Percentiles rank a stretch among this genome's conserved stretches.
Evolutionary conservation across 1,284 basidiomycete genomes (phyloP).

Genomic region (Malassezia obtusa): DNA sequence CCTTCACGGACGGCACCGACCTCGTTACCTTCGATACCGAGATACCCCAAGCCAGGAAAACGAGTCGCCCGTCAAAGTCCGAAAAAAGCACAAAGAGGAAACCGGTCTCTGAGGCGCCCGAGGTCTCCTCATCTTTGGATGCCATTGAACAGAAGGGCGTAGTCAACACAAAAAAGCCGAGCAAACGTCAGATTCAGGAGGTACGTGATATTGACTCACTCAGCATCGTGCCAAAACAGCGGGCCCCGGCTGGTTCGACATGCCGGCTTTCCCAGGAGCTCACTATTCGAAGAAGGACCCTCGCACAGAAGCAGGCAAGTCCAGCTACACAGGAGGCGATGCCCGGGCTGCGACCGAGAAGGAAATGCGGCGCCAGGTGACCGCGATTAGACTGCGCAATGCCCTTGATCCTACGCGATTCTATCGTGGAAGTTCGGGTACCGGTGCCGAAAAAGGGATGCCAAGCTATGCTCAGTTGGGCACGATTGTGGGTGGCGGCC

Average conservation of each 20-base stretch:
- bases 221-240: constrained; percentile 50
- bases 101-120: not conserved
- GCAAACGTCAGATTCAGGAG: constrained; percentile 13
- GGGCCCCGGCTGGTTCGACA: constrained; percentile 78
- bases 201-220: not conserved
- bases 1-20: constrained; percentile 12
- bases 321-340: constrained; percentile 27
- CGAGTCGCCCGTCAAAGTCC: not conserved
- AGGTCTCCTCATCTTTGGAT: not conserved
- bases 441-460: constrained; percentile 62
- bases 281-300: constrained; percentile 15
- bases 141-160: not conserved
- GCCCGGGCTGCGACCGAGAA: constrained; percentile 49
- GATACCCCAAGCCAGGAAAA: not conserved
- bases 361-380: constrained; percentile 73
- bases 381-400: constrained; percentile 79
- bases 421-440: constrained; percentile 58
- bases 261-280: constrained; percentile 60
- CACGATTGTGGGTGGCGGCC: constrained; percentile 69
- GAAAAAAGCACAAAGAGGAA: not conserved
- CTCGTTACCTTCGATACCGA: constrained; percentile 5
- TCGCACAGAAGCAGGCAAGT: constrained; percentile 20
- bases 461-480: constrained; percentile 73
- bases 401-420: constrained; percentile 93
- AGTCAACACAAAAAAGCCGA: not conserved